Evolutionary conservation across 495 filamentous ascomycete species (phyloP).

Genomic region (Massariosphaeria phaeospora): DNA sequence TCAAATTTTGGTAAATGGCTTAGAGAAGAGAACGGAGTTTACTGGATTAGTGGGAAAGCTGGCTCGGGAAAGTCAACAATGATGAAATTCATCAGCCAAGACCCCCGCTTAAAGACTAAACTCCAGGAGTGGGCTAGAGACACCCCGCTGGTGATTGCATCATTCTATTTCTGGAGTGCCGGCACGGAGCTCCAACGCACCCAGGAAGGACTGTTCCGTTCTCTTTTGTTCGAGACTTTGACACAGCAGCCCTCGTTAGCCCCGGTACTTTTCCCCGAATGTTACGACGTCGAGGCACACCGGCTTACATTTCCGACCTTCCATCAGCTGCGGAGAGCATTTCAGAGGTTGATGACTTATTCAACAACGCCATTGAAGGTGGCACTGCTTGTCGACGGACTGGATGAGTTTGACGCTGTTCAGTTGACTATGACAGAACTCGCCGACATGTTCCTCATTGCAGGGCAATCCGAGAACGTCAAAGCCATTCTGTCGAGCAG

Average conservation of each 20-base stretch:
- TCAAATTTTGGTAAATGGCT: slow-evolving; percentile 5
- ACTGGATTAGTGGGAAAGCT: slow-evolving; percentile 19
- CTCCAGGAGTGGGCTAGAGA: slow-evolving; percentile 9
- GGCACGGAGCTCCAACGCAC: too few species aligned
- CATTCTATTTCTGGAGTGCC: too few species aligned
- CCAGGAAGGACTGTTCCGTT: too few species aligned
- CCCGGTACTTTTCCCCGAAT: slow-evolving; percentile 19
- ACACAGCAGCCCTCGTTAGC: too few species aligned
- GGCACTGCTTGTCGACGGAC: slow-evolving; percentile 18
- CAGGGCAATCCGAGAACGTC: not conserved
- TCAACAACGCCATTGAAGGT: not conserved
- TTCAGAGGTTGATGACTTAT: slow-evolving; percentile 3
- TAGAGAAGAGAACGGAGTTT: not conserved
- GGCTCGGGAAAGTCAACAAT: slow-evolving; percentile 25
- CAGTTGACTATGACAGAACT: not conserved
- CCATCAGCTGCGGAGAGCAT: not conserved
- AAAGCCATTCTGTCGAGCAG: slow-evolving; percentile 9
- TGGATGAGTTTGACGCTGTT: slow-evolving; percentile 16
- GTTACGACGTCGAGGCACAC: slow-evolving; percentile 2
- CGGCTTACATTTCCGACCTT: slow-evolving; percentile 6
- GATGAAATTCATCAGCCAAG: slow-evolving; percentile 23
- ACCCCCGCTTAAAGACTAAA: not conserved
- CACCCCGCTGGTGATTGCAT: too few species aligned
- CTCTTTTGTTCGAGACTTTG: too few species aligned
- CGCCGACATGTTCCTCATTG: not conserved